These are phyloP conservation scores for Aurantiochytrium sp. DNA, from an alignment of 108 stramenopile species.

Conservation along the genomic window DNA sequence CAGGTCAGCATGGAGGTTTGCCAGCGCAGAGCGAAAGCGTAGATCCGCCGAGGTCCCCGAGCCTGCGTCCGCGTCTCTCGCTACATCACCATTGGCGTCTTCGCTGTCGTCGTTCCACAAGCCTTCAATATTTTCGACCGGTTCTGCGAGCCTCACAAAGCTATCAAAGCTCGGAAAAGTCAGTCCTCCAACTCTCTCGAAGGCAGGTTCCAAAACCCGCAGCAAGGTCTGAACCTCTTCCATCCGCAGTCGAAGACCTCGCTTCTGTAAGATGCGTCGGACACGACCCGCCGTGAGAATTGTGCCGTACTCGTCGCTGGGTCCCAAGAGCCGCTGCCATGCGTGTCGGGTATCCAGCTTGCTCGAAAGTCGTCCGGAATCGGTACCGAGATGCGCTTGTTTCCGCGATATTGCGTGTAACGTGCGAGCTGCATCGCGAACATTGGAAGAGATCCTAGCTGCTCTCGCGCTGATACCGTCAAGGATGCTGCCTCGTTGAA, in stretches of 20 bases:
- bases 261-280: background rate
- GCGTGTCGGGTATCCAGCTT: background rate
- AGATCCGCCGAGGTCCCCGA: too few species aligned
- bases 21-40: background rate
- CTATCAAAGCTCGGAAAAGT: background rate
- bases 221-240: background rate
- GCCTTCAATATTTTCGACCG: background rate
- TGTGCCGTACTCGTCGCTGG: background rate
- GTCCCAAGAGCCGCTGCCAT: background rate
- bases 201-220: background rate
- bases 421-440: background rate
- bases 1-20: background rate
- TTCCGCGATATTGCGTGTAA: background rate
- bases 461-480: background rate
- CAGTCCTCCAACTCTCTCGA: background rate
- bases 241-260: background rate
- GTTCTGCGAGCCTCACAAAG: background rate
- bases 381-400: background rate
- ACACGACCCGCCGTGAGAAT: background rate
- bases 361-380: background rate
- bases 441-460: background rate
- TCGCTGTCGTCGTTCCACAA: background rate
- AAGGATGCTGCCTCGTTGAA: background rate
- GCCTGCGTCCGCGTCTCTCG: background rate
- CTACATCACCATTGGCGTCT: background rate